A percentile compares a stretch with the other conserved stretches of the same genome.
phyloP scores from a whole-genome alignment of 768 basidiomycete species.

The Asterophora lycoperdoides region DNA sequence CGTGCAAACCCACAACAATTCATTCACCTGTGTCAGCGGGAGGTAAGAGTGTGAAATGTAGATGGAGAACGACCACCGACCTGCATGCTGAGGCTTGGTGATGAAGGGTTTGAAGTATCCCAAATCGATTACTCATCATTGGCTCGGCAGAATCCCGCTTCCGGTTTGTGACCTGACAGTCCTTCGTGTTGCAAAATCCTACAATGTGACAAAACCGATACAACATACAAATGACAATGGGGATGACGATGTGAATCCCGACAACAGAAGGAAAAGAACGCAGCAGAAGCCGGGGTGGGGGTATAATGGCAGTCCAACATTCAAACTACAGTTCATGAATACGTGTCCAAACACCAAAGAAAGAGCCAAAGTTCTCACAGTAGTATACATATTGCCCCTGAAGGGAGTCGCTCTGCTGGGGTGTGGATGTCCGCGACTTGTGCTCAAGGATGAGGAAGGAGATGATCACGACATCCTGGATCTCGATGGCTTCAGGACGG shows the following conservation, averaged over 20 bases:
- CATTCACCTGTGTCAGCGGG: no score
- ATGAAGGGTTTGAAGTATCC: no score
- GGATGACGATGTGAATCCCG: background rate
- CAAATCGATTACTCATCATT: no score
- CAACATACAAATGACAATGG: no score
- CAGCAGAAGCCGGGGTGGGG: background rate
- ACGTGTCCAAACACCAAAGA: background rate
- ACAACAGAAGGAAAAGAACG: background rate
- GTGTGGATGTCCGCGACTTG: constrained; percentile 16
- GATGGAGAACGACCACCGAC: no score
- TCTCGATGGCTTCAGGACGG: constrained; percentile 19
- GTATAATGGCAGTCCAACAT: background rate
- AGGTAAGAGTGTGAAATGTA: no score
- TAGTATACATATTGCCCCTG: constrained; percentile 12
- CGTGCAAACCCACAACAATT: no score
- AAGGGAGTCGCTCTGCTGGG: constrained; percentile 2
- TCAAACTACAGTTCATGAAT: background rate
- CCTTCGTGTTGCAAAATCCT: no score
- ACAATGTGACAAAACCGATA: no score
- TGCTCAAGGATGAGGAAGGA: constrained; percentile 24
- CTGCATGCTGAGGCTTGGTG: no score
- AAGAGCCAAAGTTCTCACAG: constrained; percentile 9
- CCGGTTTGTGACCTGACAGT: no score
- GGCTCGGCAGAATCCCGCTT: no score
- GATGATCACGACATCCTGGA: constrained; percentile 21